Evolutionary conservation across 345 rosid species (phyloP).

Genomic region (Leavenworthia alabamica): DNA sequence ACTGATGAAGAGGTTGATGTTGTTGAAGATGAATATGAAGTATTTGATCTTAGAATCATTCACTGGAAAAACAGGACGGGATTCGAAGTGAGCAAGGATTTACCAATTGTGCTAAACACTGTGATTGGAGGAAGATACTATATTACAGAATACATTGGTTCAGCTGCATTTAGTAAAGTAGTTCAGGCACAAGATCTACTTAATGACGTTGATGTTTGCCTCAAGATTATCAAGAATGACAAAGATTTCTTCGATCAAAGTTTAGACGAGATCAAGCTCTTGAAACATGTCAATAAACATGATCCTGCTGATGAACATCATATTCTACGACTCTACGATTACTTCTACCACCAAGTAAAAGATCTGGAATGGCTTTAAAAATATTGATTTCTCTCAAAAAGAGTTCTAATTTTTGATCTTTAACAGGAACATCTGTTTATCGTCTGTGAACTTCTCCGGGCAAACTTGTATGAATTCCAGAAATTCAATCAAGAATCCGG

Average conservation of each 20-base stretch:
- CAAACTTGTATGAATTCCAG: constrained; percentile 86
- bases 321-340: constrained; percentile 84
- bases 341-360: constrained; percentile 85
- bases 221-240: constrained; percentile 94
- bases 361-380: too few species aligned
- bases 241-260: constrained; percentile 98
- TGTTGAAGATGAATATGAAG: constrained; percentile 74
- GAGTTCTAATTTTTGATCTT: background rate
- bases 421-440: constrained; percentile 90
- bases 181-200: constrained; percentile 86
- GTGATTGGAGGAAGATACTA: constrained; percentile 84
- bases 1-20: constrained; percentile 31
- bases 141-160: constrained; percentile 81
- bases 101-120: constrained; percentile 62
- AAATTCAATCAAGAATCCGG: constrained; percentile 83
- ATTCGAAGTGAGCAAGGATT: constrained; percentile 82
- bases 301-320: constrained; percentile 84
- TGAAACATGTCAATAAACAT: constrained; percentile 76
- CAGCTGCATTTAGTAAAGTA: constrained; percentile 94
- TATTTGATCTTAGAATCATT: constrained; percentile 71
- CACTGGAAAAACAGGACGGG: constrained; percentile 98
- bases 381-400: background rate
- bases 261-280: constrained; percentile 90
- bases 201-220: constrained; percentile 66
- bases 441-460: constrained; percentile 83